A percentile compares a stretch with the other conserved stretches of the same genome.
These are phyloP conservation scores for Umbelopsis sp. DNA, from an alignment of 371 early-diverging fungal genomes.

Conservation along the genomic window DNA sequence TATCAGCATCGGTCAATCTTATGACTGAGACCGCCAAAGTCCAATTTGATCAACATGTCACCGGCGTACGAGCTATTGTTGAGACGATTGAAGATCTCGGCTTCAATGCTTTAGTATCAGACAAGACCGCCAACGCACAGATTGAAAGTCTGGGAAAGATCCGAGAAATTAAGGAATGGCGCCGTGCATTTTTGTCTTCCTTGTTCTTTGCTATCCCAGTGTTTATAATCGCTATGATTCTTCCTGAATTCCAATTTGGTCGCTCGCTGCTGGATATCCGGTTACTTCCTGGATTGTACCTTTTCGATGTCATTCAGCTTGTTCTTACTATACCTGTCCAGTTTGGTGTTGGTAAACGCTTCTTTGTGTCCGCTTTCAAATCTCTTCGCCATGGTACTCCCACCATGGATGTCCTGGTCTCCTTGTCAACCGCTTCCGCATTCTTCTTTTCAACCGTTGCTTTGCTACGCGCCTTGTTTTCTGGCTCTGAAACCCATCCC, in stretches of 20 bases:
- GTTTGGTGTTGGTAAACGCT: conserved; percentile 83
- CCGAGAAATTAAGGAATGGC: conserved; percentile 87
- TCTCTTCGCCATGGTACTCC: conserved; percentile 80
- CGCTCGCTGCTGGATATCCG: conserved; percentile 30
- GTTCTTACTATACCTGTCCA: conserved; percentile 88
- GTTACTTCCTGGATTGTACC: conserved; percentile 63
- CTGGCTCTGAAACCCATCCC: conserved; percentile 56
- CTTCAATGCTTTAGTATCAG: conserved; percentile 81
- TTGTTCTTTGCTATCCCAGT: conserved; percentile 82
- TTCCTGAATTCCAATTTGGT: conserved; percentile 68
- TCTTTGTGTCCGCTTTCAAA: conserved; percentile 79
- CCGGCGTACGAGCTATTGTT: conserved; percentile 83
- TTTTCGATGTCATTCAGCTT: conserved; percentile 61
- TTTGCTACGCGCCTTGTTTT: conserved; percentile 55
- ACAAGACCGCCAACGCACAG: conserved; percentile 69
- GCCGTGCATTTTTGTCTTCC: conserved; percentile 61
- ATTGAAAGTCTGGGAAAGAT: conserved; percentile 89
- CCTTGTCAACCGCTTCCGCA: conserved; percentile 84
- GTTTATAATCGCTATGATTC: conserved; percentile 81
- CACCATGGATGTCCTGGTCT: conserved; percentile 96
- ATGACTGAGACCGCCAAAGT: conserved; percentile 74
- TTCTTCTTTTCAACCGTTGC: conserved; percentile 75
- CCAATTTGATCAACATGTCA: conserved; percentile 59
- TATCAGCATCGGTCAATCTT: conserved; percentile 72
- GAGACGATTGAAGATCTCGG: conserved; percentile 82